phyloP scores from a whole-genome alignment of 257 asterid genomes.

The Capsicum pubescens region DNA sequence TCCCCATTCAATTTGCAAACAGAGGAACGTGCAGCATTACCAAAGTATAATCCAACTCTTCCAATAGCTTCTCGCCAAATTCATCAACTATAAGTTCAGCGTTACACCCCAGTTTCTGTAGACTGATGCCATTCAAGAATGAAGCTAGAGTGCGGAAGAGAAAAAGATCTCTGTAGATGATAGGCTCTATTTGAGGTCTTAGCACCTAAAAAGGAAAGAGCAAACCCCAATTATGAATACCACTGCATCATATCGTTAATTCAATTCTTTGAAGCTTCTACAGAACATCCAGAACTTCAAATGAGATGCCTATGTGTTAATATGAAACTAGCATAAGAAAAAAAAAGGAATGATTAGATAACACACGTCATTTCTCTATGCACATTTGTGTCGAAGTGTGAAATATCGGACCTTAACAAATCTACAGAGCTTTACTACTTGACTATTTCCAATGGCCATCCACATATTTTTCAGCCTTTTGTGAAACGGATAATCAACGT shows the following conservation, averaged over 20 bases:
- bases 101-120: conserved; percentile 92
- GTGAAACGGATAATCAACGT: neutral
- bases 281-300: neutral
- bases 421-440: conserved; percentile 12
- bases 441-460: conserved; percentile 19
- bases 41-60: conserved; percentile 97
- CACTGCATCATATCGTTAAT: neutral
- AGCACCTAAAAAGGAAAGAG: conserved; percentile 69
- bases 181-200: conserved; percentile 98
- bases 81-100: conserved; percentile 99
- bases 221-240: conserved; percentile 17
- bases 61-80: conserved; percentile 98
- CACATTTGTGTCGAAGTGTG: neutral
- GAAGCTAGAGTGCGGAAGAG: conserved; percentile 99
- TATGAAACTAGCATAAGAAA: neutral
- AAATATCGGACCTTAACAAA: conserved; percentile 21
- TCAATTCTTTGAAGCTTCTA: conserved; percentile 18
- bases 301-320: neutral
- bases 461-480: conserved; percentile 25
- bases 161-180: conserved; percentile 92
- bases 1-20: conserved; percentile 18
- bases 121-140: conserved; percentile 94
- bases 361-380: neutral
- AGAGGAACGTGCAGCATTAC: conserved; percentile 43
- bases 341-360: conserved; percentile 18